Evolutionary conservation across 352 stramenopile genomes (phyloP), one percentile per base, ranked within the genome.

Genomic region (Globisporangium canariense): DNA sequence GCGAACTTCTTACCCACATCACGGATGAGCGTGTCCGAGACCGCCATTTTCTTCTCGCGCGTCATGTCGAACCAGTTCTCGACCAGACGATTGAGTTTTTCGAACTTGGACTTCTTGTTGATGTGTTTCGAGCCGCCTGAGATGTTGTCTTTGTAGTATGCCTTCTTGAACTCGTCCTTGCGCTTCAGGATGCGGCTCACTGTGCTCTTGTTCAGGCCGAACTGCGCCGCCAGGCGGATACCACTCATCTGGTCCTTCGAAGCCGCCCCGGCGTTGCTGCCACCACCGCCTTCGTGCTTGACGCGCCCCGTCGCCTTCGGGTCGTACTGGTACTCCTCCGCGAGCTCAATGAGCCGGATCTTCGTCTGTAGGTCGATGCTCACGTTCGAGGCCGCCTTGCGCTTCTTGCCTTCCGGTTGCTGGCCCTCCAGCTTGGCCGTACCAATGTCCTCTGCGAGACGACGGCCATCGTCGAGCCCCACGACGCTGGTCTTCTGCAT

Each of bases 61-160:
- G 78, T 84, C 65, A 89, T 76, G 64, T 93, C 84, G 68, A 90
- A 93, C 84, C 84, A 93, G 62, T 89, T 93, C 66, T 93, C 84
- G 0, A 93, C 84, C 3, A 93, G 74, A 1, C 79, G 69, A 47
- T 93, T 93, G 57, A 93, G 80, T 57, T 90, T 89, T 40, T 93
- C 84, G 62, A 90, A 93, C 73, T 91, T 91, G 65, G 84, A 93
- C 67, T 91, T 93, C 61, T 93, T 93, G 77, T 91, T 93, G 61
- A 93, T 93, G 62, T 93, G 84, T 69, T 93, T 93, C 58, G 84
- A 91, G 53, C 80, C 81, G 36, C 84, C 84, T 28, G 84, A 90
- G 64, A 93, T 81, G 59, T 91, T 91, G 76, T 93, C 84, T 68
- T 91, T 88, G 73, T 93, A 93, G 65, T 89, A 93, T 20, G 84